Percentiles rank a stretch among this genome's conserved stretches.
Conservation (phyloP, 2,329 filamentous ascomycete species). For the Passalora sequoiae region DNA sequence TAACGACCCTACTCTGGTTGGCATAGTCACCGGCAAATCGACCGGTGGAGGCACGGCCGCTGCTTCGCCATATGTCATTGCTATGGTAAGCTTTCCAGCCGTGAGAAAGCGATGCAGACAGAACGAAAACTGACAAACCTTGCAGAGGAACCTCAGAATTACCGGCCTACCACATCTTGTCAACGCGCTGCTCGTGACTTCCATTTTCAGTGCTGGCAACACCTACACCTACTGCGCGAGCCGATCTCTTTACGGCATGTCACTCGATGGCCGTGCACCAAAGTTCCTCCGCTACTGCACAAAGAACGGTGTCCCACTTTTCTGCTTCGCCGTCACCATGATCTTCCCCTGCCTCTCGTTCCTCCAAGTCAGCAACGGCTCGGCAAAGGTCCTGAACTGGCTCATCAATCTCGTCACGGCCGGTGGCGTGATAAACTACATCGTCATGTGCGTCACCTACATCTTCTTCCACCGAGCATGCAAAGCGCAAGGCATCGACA, state of each 20-base stretch:
- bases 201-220: constrained; percentile 52
- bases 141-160: constrained; percentile 38
- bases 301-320: constrained; percentile 56
- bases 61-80: constrained; percentile 58
- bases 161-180: constrained; percentile 38
- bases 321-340: constrained; percentile 47
- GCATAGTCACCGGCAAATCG: constrained; percentile 20
- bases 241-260: constrained; percentile 48
- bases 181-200: constrained; percentile 41
- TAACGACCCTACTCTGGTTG: constrained; percentile 31
- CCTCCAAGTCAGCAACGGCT: constrained; percentile 29
- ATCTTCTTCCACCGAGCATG: constrained; percentile 53
- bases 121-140: constrained; percentile 12
- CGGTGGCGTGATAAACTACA: constrained; percentile 57
- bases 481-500: constrained; percentile 48
- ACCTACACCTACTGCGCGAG: constrained; percentile 51
- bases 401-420: constrained; percentile 52
- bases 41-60: constrained; percentile 48
- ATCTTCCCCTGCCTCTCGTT: constrained; percentile 33
- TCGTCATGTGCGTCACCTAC: constrained; percentile 54
- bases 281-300: constrained; percentile 54
- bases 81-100: constrained; percentile 27
- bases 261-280: constrained; percentile 50
- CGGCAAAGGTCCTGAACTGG: constrained; percentile 32
- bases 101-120: neutral